Conservation (phyloP, 192 early-diverging fungal genomes). For the Geranomyces variabilis region DNA sequence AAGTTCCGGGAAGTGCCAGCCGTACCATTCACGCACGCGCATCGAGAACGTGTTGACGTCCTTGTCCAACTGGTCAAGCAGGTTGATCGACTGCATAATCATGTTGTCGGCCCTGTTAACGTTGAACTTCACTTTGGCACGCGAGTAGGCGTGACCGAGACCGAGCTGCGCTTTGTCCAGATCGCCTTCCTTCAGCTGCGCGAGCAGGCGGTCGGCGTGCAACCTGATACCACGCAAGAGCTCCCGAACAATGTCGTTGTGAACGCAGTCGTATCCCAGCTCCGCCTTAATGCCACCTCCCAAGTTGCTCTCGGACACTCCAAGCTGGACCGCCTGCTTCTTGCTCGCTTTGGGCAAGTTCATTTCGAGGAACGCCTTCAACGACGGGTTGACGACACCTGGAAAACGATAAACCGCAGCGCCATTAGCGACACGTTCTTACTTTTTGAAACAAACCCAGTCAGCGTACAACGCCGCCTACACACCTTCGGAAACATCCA, state of each 20-base stretch:
- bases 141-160: slow-evolving; percentile 97
- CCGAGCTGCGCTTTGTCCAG: slow-evolving; percentile 93
- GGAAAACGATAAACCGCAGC: background rate
- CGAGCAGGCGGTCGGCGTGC: slow-evolving; percentile 85
- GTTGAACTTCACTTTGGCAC: slow-evolving; percentile 99
- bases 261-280: slow-evolving; percentile 74
- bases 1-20: slow-evolving; percentile 99
- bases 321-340: slow-evolving; percentile 72
- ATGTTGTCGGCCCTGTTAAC: slow-evolving; percentile 97
- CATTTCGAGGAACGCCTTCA: slow-evolving; percentile 94
- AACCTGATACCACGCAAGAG: slow-evolving; percentile 92
- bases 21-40: slow-evolving; percentile 96
- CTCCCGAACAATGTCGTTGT: slow-evolving; percentile 84
- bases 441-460: no score
- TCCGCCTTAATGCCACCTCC: slow-evolving; percentile 78
- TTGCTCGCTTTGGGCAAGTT: slow-evolving; percentile 85
- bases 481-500: slow-evolving; percentile 96
- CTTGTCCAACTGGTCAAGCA: slow-evolving; percentile 99
- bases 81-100: slow-evolving; percentile 76
- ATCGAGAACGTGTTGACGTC: slow-evolving; percentile 99
- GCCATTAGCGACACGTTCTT: no score
- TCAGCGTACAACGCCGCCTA: background rate
- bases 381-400: slow-evolving; percentile 84
- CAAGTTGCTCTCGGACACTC: slow-evolving; percentile 86
- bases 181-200: slow-evolving; percentile 90